Evolutionary conservation across 768 basidiomycete species (phyloP).

Genomic region (Thelephora ganbajun): DNA sequence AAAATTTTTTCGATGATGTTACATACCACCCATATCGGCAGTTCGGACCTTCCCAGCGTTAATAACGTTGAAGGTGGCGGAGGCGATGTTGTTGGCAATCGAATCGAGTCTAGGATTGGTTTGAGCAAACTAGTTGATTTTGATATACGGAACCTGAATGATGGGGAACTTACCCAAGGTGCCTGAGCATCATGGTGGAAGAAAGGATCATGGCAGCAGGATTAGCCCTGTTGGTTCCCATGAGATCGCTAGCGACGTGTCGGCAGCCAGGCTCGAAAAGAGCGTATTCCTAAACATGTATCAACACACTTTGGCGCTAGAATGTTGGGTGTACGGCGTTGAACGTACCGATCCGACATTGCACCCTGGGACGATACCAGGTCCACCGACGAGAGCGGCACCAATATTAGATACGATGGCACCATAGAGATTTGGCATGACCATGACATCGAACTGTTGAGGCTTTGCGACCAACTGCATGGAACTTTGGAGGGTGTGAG

Average conservation of each 20-base stretch:
- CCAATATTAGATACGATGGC: conserved; percentile 96
- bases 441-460: conserved; percentile 97
- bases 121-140: conserved; percentile 1
- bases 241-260: conserved; percentile 89
- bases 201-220: conserved; percentile 96
- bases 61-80: conserved; percentile 87
- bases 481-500: conserved; percentile 34
- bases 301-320: conserved; percentile 5
- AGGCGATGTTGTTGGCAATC: conserved; percentile 88
- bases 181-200: conserved; percentile 95
- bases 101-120: conserved; percentile 65
- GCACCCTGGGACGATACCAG: conserved; percentile 95
- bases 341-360: conserved; percentile 79
- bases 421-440: conserved; percentile 97
- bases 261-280: conserved; percentile 98
- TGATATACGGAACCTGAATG: conserved; percentile 6
- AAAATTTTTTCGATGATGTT: neutral
- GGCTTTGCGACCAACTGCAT: conserved; percentile 99
- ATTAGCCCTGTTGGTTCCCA: conserved; percentile 92
- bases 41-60: conserved; percentile 81
- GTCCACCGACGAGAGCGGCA: conserved; percentile 95
- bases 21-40: conserved; percentile 87
- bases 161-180: conserved; percentile 62
- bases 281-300: conserved; percentile 64
- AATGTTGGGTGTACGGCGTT: neutral